Evolutionary conservation across 495 filamentous ascomycete species (phyloP).

Genomic region (Neurospora tetraspora): DNA sequence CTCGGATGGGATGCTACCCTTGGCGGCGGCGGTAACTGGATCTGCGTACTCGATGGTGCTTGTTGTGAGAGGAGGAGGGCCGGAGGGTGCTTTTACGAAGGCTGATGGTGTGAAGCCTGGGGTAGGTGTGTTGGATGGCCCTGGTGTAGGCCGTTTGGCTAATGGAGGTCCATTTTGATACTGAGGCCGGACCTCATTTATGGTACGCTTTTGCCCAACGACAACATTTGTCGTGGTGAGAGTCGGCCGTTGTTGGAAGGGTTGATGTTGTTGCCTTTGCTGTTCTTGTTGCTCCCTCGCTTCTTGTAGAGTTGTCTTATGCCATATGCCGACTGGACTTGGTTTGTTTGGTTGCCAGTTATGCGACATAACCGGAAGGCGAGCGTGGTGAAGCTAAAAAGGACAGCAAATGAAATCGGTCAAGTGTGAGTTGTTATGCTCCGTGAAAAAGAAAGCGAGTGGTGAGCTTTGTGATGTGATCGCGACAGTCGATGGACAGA

Average conservation of each 20-base stretch:
- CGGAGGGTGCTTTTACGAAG: not conserved
- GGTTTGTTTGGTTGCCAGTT: conserved; percentile 4
- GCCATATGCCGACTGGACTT: conserved; percentile 13
- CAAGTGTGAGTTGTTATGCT: not conserved
- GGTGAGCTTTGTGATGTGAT: not conserved
- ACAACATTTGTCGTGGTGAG: not conserved
- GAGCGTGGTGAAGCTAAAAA: not conserved
- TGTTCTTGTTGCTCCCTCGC: conserved; percentile 2
- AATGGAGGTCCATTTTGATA: not conserved
- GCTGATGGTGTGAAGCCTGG: not conserved
- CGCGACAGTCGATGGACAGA: not conserved
- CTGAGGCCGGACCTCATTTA: conserved; percentile 3
- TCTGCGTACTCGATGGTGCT: conserved; percentile 21
- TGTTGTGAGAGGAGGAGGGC: conserved; percentile 20
- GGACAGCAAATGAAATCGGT: not conserved
- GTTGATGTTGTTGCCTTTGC: conserved; percentile 5
- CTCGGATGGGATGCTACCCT: conserved; percentile 20
- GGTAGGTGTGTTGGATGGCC: not conserved
- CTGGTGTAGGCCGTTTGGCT: not conserved
- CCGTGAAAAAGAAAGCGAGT: not conserved
- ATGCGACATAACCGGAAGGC: conserved; percentile 4
- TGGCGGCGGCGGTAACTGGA: conserved; percentile 1
- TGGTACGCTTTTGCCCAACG: conserved; percentile 17
- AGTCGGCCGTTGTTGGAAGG: not conserved
- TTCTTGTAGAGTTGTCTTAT: conserved; percentile 19